Conservation (phyloP, 2,329 filamentous ascomycete genomes). For the Xylariaceae sp. region DNA sequence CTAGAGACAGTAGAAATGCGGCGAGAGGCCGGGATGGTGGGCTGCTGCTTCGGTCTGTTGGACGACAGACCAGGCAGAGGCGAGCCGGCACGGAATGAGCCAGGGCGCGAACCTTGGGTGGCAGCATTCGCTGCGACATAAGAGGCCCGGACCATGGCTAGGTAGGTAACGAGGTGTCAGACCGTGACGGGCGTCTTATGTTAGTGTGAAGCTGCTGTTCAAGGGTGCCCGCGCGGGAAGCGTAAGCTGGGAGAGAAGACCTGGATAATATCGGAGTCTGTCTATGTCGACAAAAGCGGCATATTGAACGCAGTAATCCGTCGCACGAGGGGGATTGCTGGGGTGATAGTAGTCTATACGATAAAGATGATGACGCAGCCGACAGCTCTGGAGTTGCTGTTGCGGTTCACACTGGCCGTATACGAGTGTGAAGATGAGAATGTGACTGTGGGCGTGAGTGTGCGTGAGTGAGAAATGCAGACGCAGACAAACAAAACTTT, state of each 20-base stretch:
- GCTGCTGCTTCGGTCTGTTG: conserved; percentile 7
- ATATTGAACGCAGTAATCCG: not conserved
- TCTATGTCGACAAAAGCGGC: not conserved
- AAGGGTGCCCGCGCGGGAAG: not conserved
- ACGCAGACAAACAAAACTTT: not conserved
- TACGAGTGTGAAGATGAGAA: too few species aligned
- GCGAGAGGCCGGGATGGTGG: conserved; percentile 19
- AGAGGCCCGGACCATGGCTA: conserved; percentile 19
- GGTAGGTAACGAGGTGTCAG: not conserved
- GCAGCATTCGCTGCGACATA: conserved; percentile 21
- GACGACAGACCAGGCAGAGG: conserved; percentile 26
- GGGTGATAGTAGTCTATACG: too few species aligned
- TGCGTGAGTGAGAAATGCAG: too few species aligned
- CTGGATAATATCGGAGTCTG: not conserved
- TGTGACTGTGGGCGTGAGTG: too few species aligned
- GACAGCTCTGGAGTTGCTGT: too few species aligned
- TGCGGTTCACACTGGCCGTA: too few species aligned
- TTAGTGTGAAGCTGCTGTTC: not conserved
- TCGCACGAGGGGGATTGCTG: too few species aligned
- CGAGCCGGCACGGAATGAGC: conserved; percentile 32
- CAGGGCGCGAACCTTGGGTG: conserved; percentile 15
- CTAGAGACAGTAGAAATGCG: conserved; percentile 38
- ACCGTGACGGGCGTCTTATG: not conserved
- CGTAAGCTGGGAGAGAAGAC: not conserved
- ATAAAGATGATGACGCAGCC: too few species aligned